A percentile compares a stretch with the other conserved stretches of the same genome.
Conservation (phyloP, 1,139 yeast species). For the Kurtzmaniella quercitrusa region DNA sequence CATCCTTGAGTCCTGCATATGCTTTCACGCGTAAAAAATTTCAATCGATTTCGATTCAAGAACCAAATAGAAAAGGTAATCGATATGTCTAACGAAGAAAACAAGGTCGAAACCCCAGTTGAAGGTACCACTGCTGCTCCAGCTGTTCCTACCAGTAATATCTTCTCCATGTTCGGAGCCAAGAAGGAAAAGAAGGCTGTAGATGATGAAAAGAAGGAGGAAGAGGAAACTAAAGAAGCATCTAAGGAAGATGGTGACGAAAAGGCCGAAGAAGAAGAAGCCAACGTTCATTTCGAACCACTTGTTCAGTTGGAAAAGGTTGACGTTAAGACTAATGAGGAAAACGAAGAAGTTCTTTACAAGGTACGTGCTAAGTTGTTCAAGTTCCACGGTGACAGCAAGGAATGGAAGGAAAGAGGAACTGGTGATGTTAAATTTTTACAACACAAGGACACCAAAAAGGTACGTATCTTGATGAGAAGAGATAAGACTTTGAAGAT, state of each 20-base stretch:
- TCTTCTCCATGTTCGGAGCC: constrained; percentile 90
- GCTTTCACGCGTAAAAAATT: background rate
- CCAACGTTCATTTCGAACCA: constrained; percentile 96
- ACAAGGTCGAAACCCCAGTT: constrained; percentile 2
- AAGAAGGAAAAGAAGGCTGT: constrained; percentile 61
- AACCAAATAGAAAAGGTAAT: background rate
- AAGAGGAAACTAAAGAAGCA: constrained; percentile 32
- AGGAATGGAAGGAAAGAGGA: constrained; percentile 99
- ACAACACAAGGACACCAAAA: constrained; percentile 76
- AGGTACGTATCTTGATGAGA: constrained; percentile 93
- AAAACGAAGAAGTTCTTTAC: constrained; percentile 82
- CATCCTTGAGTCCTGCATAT: too few relatives aligned
- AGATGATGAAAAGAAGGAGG: constrained; percentile 29
- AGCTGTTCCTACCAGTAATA: constrained; percentile 59
- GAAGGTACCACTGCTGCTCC: constrained; percentile 12
- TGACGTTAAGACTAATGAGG: constrained; percentile 96
- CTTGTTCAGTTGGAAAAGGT: constrained; percentile 92
- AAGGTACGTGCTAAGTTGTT: constrained; percentile 94
- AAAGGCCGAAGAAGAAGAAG: constrained; percentile 80
- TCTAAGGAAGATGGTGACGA: constrained; percentile 42
- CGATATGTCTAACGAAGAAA: constrained; percentile 8
- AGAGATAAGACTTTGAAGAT: constrained; percentile 97
- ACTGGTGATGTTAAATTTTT: constrained; percentile 97
- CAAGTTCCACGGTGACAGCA: constrained; percentile 75
- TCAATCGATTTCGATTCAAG: background rate